Percentiles rank a stretch among this genome's conserved stretches.
Evolutionary conservation across 2,329 filamentous ascomycete genomes (phyloP).

Genomic region (Botrytis fragariae): DNA sequence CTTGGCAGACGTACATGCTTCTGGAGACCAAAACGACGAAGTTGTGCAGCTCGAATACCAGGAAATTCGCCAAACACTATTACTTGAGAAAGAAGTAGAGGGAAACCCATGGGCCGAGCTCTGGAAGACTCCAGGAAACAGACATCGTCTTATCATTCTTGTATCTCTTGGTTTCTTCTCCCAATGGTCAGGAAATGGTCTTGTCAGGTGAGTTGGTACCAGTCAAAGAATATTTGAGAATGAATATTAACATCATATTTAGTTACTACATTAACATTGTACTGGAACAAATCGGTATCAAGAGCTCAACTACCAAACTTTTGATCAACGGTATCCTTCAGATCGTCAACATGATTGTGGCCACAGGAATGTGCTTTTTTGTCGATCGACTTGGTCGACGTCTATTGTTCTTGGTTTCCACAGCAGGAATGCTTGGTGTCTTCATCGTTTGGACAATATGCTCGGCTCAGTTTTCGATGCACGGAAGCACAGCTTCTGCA

Average conservation of each 20-base stretch:
- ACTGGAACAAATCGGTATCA: slow-evolving; percentile 42
- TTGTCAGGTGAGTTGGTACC: slow-evolving; percentile 36
- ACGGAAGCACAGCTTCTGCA: slow-evolving; percentile 24
- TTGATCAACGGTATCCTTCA: slow-evolving; percentile 40
- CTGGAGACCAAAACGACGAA: slow-evolving; percentile 41
- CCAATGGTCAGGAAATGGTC: slow-evolving; percentile 56
- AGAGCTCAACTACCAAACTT: slow-evolving; percentile 38
- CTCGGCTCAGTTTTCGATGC: slow-evolving; percentile 27
- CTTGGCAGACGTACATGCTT: slow-evolving; percentile 47
- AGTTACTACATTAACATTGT: slow-evolving; percentile 40
- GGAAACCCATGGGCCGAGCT: slow-evolving; percentile 47
- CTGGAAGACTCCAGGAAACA: slow-evolving; percentile 52
- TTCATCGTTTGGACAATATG: slow-evolving; percentile 37
- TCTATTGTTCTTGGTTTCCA: slow-evolving; percentile 30
- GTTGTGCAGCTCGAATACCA: slow-evolving; percentile 44
- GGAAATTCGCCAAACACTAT: slow-evolving; percentile 46
- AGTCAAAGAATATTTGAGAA: background rate
- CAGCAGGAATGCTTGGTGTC: slow-evolving; percentile 35
- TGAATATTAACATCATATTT: slow-evolving; percentile 3
- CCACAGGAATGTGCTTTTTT: slow-evolving; percentile 34
- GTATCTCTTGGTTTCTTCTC: slow-evolving; percentile 54
- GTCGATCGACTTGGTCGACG: slow-evolving; percentile 37
- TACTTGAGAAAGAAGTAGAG: slow-evolving; percentile 47
- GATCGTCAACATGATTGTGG: slow-evolving; percentile 29
- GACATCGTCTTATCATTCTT: slow-evolving; percentile 53